Evolutionary conservation across 1,284 basidiomycete species (phyloP), one percentile per base, ranked within the genome.

Genomic region (Naganishia liquefaciens): DNA sequence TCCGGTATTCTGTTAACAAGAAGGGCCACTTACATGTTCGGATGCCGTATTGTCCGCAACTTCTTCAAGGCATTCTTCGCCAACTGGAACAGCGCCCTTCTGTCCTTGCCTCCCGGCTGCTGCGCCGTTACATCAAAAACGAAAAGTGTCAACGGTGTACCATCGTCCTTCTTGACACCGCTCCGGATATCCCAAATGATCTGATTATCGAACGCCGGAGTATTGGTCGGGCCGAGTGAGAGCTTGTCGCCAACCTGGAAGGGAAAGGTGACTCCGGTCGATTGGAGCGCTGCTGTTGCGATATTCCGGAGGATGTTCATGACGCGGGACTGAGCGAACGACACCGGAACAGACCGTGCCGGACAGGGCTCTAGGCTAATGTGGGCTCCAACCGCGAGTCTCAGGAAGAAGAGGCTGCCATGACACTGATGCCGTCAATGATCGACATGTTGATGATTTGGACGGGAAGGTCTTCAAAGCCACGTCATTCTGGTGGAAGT

Each of bases 31-130:
- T 53, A 80, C 77, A 99, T 86, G 77, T 98, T 90, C 0, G 96
- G 96, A 81, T 99, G 96, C 42, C 96, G 86, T 7, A 90, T 89
- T 2, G 92, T 91, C 46, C 94, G 85, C 13, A 99, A 82, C 78
- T 95, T 98, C 68, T 90, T 87, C 40, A 97, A 81, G 0, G 93
- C 87, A 78, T 99, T 99, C 75, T 88, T 88, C 2, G 94, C 95
- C 23, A 99, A 83, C 2, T 87, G 86, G 54, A 90, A 81, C 10
- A 86, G 79, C 82, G 84, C 72, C 83, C 84, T 81, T 52, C 87
- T 82, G 69, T 84, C 80, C 65, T 72, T 75, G 68, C 75, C 75
- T 7, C 75, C 74, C 6, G 76, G 72, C 66, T 78, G 72, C 25
- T 77, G 69, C 11, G 85, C 72, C 4, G 77, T 77, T 28, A 89